Conservation (phyloP, 768 basidiomycete genomes). For the Mycena alexandri region DNA sequence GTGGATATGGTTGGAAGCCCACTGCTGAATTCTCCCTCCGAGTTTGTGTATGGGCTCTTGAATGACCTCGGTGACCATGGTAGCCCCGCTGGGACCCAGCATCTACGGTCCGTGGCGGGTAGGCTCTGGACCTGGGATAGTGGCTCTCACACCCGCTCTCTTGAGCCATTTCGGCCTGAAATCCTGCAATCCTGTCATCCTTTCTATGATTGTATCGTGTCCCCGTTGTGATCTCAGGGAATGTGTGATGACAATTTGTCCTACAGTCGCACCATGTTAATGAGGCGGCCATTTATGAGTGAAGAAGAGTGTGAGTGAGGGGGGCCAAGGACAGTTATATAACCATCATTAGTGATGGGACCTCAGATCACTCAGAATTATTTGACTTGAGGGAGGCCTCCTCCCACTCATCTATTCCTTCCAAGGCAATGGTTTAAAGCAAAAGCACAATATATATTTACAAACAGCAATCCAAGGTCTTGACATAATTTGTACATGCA, state of each 20-base stretch:
- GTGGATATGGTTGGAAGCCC: background rate
- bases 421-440: background rate
- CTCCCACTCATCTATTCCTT: too few relatives aligned
- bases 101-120: background rate
- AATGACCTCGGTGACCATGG: too few relatives aligned
- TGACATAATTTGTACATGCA: constrained; percentile 2
- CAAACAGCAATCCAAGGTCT: too few relatives aligned
- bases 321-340: too few relatives aligned
- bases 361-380: too few relatives aligned
- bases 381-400: too few relatives aligned
- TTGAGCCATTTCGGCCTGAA: background rate
- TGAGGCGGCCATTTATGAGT: background rate
- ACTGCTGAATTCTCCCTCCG: too few relatives aligned
- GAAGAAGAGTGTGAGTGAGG: too few relatives aligned
- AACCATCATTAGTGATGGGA: too few relatives aligned
- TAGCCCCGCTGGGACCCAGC: too few relatives aligned
- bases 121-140: background rate
- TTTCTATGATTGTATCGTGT: background rate
- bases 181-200: background rate
- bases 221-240: background rate
- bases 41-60: too few relatives aligned
- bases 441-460: background rate
- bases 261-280: background rate
- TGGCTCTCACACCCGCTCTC: background rate
- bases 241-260: background rate